Conservation (phyloP, 2,329 filamentous ascomycete genomes). For the Nannizziopsis arthrosporioides region DNA sequence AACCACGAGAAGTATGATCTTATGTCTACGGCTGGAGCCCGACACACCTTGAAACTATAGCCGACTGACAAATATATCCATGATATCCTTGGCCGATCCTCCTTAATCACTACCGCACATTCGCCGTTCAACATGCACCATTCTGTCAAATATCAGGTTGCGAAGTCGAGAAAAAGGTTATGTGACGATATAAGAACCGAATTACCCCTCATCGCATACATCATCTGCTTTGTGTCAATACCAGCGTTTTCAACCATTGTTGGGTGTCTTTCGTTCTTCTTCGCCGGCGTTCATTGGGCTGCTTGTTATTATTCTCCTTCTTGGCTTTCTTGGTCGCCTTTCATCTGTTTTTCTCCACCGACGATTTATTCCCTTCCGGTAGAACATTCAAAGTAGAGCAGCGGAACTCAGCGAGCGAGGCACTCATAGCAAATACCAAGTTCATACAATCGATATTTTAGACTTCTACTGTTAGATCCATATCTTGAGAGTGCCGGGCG, state of each 20-base stretch:
- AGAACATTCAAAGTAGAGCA: slow-evolving; percentile 8
- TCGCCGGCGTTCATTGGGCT: slow-evolving; percentile 2
- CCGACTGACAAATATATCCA: neutral
- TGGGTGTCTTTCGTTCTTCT: slow-evolving; percentile 1
- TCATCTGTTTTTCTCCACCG: slow-evolving; percentile 1
- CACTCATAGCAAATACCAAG: neutral
- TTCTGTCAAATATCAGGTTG: neutral
- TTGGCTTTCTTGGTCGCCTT: neutral
- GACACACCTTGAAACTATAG: neutral
- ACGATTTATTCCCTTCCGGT: neutral
- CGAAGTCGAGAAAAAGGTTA: neutral
- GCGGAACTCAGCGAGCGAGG: slow-evolving; percentile 6
- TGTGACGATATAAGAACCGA: neutral
- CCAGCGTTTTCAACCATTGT: neutral
- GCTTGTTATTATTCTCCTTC: slow-evolving; percentile 1
- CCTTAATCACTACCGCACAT: neutral
- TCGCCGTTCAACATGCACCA: neutral
- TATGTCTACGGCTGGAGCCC: neutral
- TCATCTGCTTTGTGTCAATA: slow-evolving; percentile 7
- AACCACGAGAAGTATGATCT: neutral
- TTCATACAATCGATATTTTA: slow-evolving; percentile 5
- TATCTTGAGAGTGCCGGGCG: neutral
- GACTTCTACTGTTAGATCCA: neutral
- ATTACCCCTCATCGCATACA: slow-evolving; percentile 3
- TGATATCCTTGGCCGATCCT: neutral